Conservation (phyloP, 257 asterid genomes). For the Ocimum tenuiflorum region DNA sequence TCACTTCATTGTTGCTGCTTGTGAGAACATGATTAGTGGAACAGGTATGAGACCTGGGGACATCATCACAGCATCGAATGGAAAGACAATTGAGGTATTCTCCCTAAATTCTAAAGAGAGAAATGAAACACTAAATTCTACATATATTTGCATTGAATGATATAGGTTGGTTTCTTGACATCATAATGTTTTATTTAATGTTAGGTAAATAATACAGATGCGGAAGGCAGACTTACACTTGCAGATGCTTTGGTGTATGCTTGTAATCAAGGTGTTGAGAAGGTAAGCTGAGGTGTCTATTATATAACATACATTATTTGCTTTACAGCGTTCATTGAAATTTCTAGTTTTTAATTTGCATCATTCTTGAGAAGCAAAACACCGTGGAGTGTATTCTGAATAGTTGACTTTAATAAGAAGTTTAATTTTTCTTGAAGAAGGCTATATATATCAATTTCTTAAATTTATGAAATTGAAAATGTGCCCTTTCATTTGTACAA, state of each 20-base stretch:
- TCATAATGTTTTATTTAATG: background rate
- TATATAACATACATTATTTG: background rate
- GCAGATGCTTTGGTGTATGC: slow-evolving; percentile 95
- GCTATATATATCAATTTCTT: background rate
- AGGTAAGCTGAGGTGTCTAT: slow-evolving; percentile 39
- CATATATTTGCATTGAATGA: background rate
- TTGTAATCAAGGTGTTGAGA: slow-evolving; percentile 88
- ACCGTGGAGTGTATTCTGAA: background rate
- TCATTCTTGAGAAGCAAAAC: background rate
- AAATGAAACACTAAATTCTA: background rate
- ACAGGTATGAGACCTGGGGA: slow-evolving; percentile 98
- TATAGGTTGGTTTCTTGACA: background rate
- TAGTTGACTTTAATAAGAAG: no score
- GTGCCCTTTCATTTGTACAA: background rate
- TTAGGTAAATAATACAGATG: slow-evolving; percentile 95
- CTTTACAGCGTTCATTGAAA: background rate
- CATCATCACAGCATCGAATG: slow-evolving; percentile 79
- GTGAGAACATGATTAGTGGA: slow-evolving; percentile 97
- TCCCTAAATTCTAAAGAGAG: background rate
- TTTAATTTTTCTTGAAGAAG: background rate
- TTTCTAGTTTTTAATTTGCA: background rate
- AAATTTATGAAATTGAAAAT: background rate
- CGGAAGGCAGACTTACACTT: slow-evolving; percentile 93
- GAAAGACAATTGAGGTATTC: slow-evolving; percentile 83
- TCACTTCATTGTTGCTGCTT: slow-evolving; percentile 94